Base-by-base conservation (phyloP, 192 early-diverging fungal genomes). In the Entophlyctis helioformis region DNA sequence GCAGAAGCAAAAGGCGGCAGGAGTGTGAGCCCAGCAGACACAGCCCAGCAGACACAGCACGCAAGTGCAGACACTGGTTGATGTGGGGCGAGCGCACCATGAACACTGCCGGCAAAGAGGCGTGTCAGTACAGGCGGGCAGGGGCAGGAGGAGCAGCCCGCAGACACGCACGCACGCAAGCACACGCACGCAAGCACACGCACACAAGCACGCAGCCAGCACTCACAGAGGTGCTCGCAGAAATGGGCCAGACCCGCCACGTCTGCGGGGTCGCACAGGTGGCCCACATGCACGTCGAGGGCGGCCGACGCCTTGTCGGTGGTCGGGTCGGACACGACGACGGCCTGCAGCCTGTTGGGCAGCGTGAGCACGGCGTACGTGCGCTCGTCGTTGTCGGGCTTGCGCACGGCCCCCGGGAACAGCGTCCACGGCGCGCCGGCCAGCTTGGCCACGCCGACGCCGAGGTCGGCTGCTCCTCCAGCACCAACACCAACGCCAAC, bases 161-260 rank as follows among this genome's bases (percentile, higher is more conserved):
- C n/a, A n/a, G n/a, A n/a, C n/a, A n/a, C n/a, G n/a, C n/a, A n/a
- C n/a, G n/a, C n/a, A n/a, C n/a, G n/a, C n/a, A n/a, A n/a, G n/a
- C n/a, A n/a, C n/a, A n/a, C n/a, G n/a, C n/a, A n/a, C n/a, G n/a
- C n/a, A n/a, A n/a, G n/a, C n/a, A n/a, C n/a, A n/a, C n/a, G 18
- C 4, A 29, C 26, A 32, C 18, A 25, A 38, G 3, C 6, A 4
- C 15, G 32, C 31, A 33, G 26, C 11, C 44, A 46, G 22, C 1
- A 53, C 51, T 18, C 26, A 53, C 51, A 58, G 29, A 88, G 39
- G 54, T 88, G 86, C 50, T 88, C 86, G 47, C 75, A 73, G 80
- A 91, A 75, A 48, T 91, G 88, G 9, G 86, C 86, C 33, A 91
- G 62, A 3, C 88, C 88, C 44, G 80, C 75, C 32, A 78, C 67